phyloP scores from a whole-genome alignment of 371 early-diverging fungal genomes.

The Syncephalastrum monosporum region DNA sequence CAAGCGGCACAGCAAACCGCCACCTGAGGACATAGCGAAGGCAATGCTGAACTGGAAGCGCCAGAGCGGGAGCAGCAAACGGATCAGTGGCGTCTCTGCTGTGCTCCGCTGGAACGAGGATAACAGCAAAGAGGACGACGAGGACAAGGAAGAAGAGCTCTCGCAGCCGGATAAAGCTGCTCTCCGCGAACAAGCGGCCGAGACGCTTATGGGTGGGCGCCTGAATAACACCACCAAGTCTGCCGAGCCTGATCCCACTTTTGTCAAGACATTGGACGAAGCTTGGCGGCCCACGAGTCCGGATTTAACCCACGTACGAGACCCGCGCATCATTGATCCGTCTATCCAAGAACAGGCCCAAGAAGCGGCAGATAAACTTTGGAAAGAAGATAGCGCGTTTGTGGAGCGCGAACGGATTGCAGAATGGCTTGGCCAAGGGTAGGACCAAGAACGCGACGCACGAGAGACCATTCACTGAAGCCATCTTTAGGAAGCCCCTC shows the following conservation, averaged over 20 bases:
- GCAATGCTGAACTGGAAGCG: conserved; percentile 47
- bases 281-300: no score
- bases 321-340: no score
- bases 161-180: conserved; percentile 3
- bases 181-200: conserved; percentile 8
- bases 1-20: conserved; percentile 20
- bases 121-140: conserved; percentile 1
- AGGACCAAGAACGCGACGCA: background rate
- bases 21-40: conserved; percentile 35
- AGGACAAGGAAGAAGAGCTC: conserved; percentile 10
- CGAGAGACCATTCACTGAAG: background rate
- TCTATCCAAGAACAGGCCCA: conserved; percentile 17
- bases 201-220: conserved; percentile 7
- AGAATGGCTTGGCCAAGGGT: conserved; percentile 52
- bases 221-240: background rate
- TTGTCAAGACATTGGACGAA: no score
- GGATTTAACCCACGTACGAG: no score
- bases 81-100: conserved; percentile 7
- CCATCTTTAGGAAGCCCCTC: conserved; percentile 34
- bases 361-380: conserved; percentile 31
- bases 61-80: conserved; percentile 22
- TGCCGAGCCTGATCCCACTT: background rate
- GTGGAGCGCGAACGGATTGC: conserved; percentile 42
- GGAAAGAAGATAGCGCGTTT: conserved; percentile 42
- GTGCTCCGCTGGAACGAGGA: background rate